These are phyloP conservation scores for Candida krabiensis DNA, from an alignment of 805 yeast genomes.

Conservation along the genomic window DNA sequence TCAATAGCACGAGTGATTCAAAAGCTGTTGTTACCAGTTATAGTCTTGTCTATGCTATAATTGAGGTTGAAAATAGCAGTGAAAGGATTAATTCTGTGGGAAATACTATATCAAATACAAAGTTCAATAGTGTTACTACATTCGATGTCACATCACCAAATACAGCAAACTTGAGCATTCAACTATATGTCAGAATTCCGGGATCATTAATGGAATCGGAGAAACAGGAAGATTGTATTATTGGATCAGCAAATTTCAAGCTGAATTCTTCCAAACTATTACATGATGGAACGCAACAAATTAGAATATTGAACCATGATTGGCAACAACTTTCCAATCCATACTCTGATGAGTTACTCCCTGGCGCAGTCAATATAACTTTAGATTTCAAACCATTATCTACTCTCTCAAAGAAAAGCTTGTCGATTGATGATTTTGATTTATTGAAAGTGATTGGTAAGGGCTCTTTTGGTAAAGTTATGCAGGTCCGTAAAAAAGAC, in stretches of 20 bases:
- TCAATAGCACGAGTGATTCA: constrained; percentile 43
- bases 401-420: constrained; percentile 48
- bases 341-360: constrained; percentile 30
- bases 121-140: constrained; percentile 85
- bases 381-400: constrained; percentile 37
- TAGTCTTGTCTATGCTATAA: constrained; percentile 71
- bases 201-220: constrained; percentile 48
- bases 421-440: constrained; percentile 90
- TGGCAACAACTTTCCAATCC: constrained; percentile 39
- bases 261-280: constrained; percentile 32
- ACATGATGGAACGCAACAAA: constrained; percentile 35
- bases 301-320: constrained; percentile 67
- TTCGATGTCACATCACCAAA: constrained; percentile 77
- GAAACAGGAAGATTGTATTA: constrained; percentile 61
- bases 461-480: constrained; percentile 97
- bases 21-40: constrained; percentile 49
- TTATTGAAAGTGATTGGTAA: constrained; percentile 93
- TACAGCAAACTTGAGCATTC: constrained; percentile 54
- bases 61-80: constrained; percentile 94
- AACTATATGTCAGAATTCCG: constrained; percentile 78
- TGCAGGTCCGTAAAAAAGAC: constrained; percentile 97
- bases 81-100: constrained; percentile 83
- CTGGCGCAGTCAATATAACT: constrained; percentile 41
- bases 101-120: constrained; percentile 75
- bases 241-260: constrained; percentile 69